Base-by-base conservation (phyloP, 139 green algal genomes). In the Picochlorum sp. region DNA sequence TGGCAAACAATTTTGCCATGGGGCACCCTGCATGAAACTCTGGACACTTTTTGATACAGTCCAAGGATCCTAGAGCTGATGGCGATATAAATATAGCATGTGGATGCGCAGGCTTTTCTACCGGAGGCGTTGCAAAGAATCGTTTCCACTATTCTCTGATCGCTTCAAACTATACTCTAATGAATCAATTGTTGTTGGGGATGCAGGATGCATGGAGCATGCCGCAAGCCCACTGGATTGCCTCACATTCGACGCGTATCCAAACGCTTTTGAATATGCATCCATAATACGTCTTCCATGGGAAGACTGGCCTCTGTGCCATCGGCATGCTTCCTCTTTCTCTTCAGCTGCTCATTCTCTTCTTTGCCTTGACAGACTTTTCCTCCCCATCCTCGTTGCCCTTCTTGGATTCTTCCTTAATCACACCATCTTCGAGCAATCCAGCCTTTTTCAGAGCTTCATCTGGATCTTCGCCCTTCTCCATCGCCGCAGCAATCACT, bases 1-100 rank as follows among this genome's bases (percentile, higher is more conserved):
- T 84, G 20, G 77, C 74, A 77, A 84, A 84, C 32, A 84, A 61
- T 60, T 84, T 84, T 59, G 61, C 77, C 1, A 84, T 59, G 5
- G 60, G 51, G 61, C 70, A 74, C 14, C 16, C 23, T 26, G 15
- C 21, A 59, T 66, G 37, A 18, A 66, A 41, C 57, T 74, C 41
- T 32, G 65, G 52, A 5, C 54, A 67, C 11, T 8, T 18, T 38
- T 55, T 24, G 20, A 68, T 37, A 20, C 41, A 14, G 28, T 24
- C 47, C 16, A 45, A 0, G 15, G 24, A n/a, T 49, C 28, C 21
- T 20, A 66, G 24, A 13, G 49, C 28, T 0, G 52, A 26, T 6
- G 52, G 52, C 1, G 15, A 49, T 6, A 61, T 34, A 7, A 49
- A 65, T 30, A 70, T 10, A 18, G 0, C 23, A 18, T 21, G 18